A percentile compares a stretch with the other conserved stretches of the same genome.
phyloP scores from a whole-genome alignment of 306 rosid species.

The Castanopsis chinensis region DNA sequence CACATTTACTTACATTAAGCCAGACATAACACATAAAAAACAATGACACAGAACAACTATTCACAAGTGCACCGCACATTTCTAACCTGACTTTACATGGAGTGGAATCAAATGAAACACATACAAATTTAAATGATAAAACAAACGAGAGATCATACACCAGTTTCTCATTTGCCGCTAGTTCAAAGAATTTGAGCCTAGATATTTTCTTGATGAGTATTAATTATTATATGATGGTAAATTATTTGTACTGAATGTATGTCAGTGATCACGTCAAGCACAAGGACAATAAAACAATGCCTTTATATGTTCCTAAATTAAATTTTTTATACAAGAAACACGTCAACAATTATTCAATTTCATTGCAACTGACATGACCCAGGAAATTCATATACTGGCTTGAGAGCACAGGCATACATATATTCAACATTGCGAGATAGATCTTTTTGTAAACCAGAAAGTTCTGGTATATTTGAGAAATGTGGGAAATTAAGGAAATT shows the following conservation, averaged over 20 bases:
- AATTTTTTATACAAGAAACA: constrained; percentile 14
- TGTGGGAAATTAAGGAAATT: constrained; percentile 18
- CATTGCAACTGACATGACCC: not conserved
- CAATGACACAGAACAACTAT: not conserved
- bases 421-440: constrained; percentile 2
- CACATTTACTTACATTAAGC: not conserved
- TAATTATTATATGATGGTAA: not conserved
- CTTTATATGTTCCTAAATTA: not conserved
- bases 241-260: not conserved
- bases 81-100: not conserved
- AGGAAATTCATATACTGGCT: not conserved
- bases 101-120: not conserved
- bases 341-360: not conserved
- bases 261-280: not conserved
- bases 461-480: constrained; percentile 9
- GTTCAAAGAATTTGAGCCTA: not conserved
- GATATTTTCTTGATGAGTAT: constrained; percentile 5
- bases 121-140: not conserved
- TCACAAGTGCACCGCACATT: not conserved
- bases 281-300: not conserved
- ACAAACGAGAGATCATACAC: not conserved
- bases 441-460: constrained; percentile 3
- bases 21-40: not conserved
- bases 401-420: constrained; percentile 14
- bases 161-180: not conserved